phyloP scores from a whole-genome alignment of 345 rosid genomes.

The Citropsis articulata region DNA sequence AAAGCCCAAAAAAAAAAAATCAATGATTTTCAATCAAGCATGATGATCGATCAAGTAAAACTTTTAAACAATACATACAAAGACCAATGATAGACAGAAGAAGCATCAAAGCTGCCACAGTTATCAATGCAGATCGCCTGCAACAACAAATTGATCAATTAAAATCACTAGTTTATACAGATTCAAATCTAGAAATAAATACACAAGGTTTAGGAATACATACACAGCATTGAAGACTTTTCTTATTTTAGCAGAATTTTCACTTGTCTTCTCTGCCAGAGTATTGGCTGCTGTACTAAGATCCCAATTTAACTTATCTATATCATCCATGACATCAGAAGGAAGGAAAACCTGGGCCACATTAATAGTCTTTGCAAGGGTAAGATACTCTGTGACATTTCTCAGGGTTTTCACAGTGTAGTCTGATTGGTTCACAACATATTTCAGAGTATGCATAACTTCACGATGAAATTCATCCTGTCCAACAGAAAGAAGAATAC shows the following conservation, averaged over 20 bases:
- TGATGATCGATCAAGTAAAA: not conserved
- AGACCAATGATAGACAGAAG: slow-evolving; percentile 77
- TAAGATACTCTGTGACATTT: slow-evolving; percentile 82
- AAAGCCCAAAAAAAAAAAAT: slow-evolving; percentile 11
- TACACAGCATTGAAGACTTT: slow-evolving; percentile 70
- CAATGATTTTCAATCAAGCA: slow-evolving; percentile 5
- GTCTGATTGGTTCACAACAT: slow-evolving; percentile 92
- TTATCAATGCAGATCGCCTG: slow-evolving; percentile 77
- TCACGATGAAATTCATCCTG: slow-evolving; percentile 79
- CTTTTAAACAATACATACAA: slow-evolving; percentile 47
- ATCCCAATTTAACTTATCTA: slow-evolving; percentile 74
- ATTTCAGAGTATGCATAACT: slow-evolving; percentile 70
- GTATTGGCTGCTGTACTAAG: slow-evolving; percentile 70
- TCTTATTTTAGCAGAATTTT: slow-evolving; percentile 66
- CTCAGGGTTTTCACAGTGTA: slow-evolving; percentile 76
- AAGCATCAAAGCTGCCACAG: slow-evolving; percentile 87
- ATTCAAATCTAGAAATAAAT: not conserved
- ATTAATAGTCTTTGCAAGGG: slow-evolving; percentile 82
- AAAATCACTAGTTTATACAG: slow-evolving; percentile 2
- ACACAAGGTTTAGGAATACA: slow-evolving; percentile 25
- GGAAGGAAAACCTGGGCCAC: slow-evolving; percentile 84
- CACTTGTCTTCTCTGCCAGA: slow-evolving; percentile 61
- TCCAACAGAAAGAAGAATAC: slow-evolving; percentile 89
- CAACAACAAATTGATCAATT: slow-evolving; percentile 17
- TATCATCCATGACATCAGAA: slow-evolving; percentile 57